Conservation (phyloP, 2,329 filamentous ascomycete genomes). For the Verticillium nonalfalfae region DNA sequence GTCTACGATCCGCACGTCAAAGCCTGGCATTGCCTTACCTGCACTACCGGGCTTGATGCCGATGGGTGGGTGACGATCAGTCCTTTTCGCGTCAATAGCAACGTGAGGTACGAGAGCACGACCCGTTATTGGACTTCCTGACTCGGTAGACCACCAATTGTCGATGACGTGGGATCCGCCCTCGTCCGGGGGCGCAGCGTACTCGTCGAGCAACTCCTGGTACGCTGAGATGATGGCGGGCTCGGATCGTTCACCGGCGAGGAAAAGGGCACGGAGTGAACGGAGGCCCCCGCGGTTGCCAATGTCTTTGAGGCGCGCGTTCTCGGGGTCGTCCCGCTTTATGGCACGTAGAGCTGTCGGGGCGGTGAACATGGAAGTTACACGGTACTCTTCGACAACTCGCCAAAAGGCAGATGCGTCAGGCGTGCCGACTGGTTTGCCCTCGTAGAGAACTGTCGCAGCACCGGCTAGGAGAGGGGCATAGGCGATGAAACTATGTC, state of each 20-base stretch:
- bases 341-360: conserved; percentile 85
- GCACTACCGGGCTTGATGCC: conserved; percentile 77
- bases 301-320: conserved; percentile 54
- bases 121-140: conserved; percentile 52
- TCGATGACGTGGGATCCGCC: conserved; percentile 51
- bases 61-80: conserved; percentile 25
- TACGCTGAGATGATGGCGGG: conserved; percentile 80
- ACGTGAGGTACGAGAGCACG: conserved; percentile 33
- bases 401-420: conserved; percentile 87
- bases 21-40: conserved; percentile 86
- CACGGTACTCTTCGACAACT: conserved; percentile 76
- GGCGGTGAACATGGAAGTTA: conserved; percentile 79
- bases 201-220: conserved; percentile 61
- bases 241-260: conserved; percentile 86
- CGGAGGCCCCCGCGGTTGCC: conserved; percentile 67
- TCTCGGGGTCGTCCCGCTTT: conserved; percentile 75
- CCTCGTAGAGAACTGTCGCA: conserved; percentile 83
- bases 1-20: conserved; percentile 79
- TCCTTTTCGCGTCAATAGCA: conserved; percentile 25
- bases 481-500: conserved; percentile 75
- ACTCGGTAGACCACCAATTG: conserved; percentile 58
- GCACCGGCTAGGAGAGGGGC: conserved; percentile 80
- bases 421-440: conserved; percentile 87
- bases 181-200: conserved; percentile 49
- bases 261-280: conserved; percentile 67